phyloP scores from a whole-genome alignment of 208 protist genomes.

The Acanthamoeba royreba region DNA sequence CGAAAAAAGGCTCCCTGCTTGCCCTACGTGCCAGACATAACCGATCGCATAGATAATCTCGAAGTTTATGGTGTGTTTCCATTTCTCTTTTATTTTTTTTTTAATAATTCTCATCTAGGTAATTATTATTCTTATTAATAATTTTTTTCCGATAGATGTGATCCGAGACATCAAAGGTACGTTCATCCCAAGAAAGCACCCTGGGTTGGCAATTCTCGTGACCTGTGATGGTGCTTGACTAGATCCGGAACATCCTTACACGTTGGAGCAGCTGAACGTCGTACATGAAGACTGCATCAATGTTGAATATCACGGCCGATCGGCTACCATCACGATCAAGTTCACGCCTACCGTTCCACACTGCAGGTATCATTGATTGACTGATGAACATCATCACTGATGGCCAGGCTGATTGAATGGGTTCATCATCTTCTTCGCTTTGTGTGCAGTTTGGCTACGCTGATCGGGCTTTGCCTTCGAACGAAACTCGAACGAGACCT shows the following conservation, averaged over 20 bases:
- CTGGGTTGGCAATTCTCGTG: not conserved
- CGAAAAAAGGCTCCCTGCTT: not conserved
- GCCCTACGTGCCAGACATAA: not conserved
- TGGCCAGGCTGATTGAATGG: not conserved
- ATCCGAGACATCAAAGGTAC: slow-evolving; percentile 35
- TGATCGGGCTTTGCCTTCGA: slow-evolving; percentile 74
- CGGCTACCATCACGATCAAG: slow-evolving; percentile 56
- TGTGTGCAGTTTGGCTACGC: slow-evolving; percentile 65
- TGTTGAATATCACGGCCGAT: slow-evolving; percentile 11
- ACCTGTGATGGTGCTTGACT: not conserved
- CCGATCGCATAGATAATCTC: not conserved
- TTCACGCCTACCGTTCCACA: slow-evolving; percentile 82
- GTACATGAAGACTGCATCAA: slow-evolving; percentile 59
- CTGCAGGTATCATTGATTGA: slow-evolving; percentile 47
- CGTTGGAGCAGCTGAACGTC: slow-evolving; percentile 78
- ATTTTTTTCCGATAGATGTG: not conserved
- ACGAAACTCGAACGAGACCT: slow-evolving; percentile 58
- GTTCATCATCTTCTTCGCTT: slow-evolving; percentile 74
- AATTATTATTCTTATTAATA: not conserved
- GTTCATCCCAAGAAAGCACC: not conserved
- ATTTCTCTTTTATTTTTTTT: not conserved
- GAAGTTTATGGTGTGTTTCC: not conserved
- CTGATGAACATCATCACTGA: slow-evolving; percentile 27
- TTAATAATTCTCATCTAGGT: not conserved
- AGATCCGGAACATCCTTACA: slow-evolving; percentile 77